Base-by-base conservation (phyloP, 2,329 filamentous ascomycete genomes). In the Truncatella angustata region DNA sequence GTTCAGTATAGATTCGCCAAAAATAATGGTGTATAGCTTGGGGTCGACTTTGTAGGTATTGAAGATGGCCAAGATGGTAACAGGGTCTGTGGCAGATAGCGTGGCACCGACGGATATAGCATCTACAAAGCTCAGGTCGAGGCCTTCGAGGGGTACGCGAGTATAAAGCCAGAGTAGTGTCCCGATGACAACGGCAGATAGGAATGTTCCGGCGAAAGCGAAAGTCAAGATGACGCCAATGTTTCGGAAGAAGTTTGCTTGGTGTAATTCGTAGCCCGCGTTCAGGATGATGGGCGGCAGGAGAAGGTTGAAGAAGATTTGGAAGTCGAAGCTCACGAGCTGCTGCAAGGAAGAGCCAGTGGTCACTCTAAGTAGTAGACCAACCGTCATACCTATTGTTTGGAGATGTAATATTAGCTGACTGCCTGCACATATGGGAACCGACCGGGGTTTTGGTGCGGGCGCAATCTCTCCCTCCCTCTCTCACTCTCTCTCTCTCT, bases 31-130 rank as follows among this genome's bases (percentile, higher is more conserved):
- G 74, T 99, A 99, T 16, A 99, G 82, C 73, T 97, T 97, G 3
- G 94, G 94, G 64, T 99, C 94, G 63, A 99, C 94, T 73, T 97
- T 97, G 82, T 97, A 99, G 1, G 94, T 89, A 70, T 97, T 97
- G 82, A 99, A 99, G 61, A 99, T 99, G 68, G 94, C 94, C 50
- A 99, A 78, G 62, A 99, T 97, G 0, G 94, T 99, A 54, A 99
- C 93, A 0, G 94, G 94, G 66, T 99, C 94, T 1, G 94, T 99
- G 54, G 94, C 94, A 2, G 94, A 97, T 28, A 99, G 82, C 0
- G 94, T 99, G 40, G 94, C 94, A 63, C 94, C 94, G 39, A 99
- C 91, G 1, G 92, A 95, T 68, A 99, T 94, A 58, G 94, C 94
- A 67, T 99, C 94, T 59, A 97, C 90, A 68, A 97, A 97, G 51